Conservation (phyloP, 768 basidiomycete species). For the Phylloporus rhodoxanthus region DNA sequence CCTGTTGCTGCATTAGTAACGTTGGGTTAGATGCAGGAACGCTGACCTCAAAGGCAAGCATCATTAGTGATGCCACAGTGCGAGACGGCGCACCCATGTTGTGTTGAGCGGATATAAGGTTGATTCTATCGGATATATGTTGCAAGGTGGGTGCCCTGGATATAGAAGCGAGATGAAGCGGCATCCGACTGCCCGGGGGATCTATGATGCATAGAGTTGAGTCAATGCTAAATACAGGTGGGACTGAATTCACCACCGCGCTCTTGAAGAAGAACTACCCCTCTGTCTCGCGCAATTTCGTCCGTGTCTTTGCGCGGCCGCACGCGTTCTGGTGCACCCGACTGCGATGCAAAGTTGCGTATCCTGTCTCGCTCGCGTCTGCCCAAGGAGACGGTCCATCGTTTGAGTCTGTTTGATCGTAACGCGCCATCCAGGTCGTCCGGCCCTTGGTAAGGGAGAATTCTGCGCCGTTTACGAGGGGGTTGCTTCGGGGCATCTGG, state of each 20-base stretch:
- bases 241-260: conserved; percentile 46
- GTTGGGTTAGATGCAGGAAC: conserved; percentile 5
- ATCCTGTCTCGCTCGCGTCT: conserved; percentile 72
- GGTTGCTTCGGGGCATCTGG: conserved; percentile 56
- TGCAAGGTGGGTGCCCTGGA: conserved; percentile 69
- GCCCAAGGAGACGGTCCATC: conserved; percentile 68
- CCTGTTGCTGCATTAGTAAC: conserved; percentile 35
- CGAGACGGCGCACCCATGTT: conserved; percentile 57
- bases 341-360: conserved; percentile 43
- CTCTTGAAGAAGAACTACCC: conserved; percentile 58
- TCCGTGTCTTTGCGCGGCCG: conserved; percentile 49
- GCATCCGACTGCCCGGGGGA: conserved; percentile 63
- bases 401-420: conserved; percentile 60
- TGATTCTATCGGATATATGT: conserved; percentile 74
- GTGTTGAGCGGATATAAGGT: conserved; percentile 76
- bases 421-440: conserved; percentile 51
- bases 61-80: conserved; percentile 61
- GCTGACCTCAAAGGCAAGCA: conserved; percentile 71
- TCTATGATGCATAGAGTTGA: conserved; percentile 35
- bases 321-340: conserved; percentile 38
- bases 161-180: conserved; percentile 67
- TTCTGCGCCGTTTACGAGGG: conserved; percentile 62
- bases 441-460: conserved; percentile 67
- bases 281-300: conserved; percentile 67
- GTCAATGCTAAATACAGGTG: not conserved